Conservation (phyloP, 148 eudicot species). For the Drosera capensis region DNA sequence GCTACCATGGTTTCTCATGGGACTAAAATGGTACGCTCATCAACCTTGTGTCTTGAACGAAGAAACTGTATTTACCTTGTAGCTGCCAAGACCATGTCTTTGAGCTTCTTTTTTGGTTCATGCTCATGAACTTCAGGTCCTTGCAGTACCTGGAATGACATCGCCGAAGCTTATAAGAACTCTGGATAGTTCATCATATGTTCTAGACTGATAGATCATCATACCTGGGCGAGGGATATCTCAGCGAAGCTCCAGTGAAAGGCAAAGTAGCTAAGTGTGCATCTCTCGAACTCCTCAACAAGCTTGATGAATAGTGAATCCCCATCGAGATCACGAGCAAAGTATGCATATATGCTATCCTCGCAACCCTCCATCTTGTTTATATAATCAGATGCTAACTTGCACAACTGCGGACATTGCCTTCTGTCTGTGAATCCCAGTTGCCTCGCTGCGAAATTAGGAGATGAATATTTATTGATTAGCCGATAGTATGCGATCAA, state of each 20-base stretch:
- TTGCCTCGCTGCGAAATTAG: slow-evolving; percentile 55
- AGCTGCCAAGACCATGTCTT: slow-evolving; percentile 83
- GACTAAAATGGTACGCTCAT: too few relatives aligned
- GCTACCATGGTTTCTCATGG: too few relatives aligned
- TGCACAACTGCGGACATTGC: slow-evolving; percentile 50
- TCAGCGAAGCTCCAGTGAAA: slow-evolving; percentile 73
- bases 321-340: slow-evolving; percentile 27
- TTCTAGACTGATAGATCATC: not conserved
- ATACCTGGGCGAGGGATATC: slow-evolving; percentile 55
- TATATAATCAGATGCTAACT: slow-evolving; percentile 47
- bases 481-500: too few relatives aligned
- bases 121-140: slow-evolving; percentile 76
- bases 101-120: slow-evolving; percentile 83
- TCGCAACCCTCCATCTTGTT: slow-evolving; percentile 40
- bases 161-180: not conserved
- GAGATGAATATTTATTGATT: not conserved
- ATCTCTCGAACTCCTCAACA: slow-evolving; percentile 72
- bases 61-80: slow-evolving; percentile 53
- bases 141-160: slow-evolving; percentile 46
- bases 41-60: too few relatives aligned
- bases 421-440: slow-evolving; percentile 56
- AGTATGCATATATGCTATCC: slow-evolving; percentile 39
- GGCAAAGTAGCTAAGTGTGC: slow-evolving; percentile 65
- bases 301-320: slow-evolving; percentile 45
- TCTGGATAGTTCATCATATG: not conserved